A percentile compares a stretch with the other conserved stretches of the same genome.
phyloP scores from a whole-genome alignment of 495 filamentous ascomycete species.

The Aspergillus indologenus region DNA sequence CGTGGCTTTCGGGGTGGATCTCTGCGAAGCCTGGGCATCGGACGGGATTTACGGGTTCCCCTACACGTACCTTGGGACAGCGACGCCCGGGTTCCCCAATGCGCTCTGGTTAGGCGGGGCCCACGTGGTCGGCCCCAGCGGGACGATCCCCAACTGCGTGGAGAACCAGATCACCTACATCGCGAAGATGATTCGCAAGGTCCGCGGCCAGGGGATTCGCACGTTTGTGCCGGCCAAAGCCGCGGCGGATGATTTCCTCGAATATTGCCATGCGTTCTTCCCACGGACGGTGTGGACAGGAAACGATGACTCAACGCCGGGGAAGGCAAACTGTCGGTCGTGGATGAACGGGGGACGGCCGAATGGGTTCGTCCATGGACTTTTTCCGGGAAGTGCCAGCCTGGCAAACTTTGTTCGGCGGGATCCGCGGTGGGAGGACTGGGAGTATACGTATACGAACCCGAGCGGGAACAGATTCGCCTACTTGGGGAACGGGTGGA shows the following conservation, averaged over 20 bases:
- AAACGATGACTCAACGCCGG: constrained; percentile 23
- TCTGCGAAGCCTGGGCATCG: constrained; percentile 49
- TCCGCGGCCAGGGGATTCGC: constrained; percentile 60
- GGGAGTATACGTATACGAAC: constrained; percentile 57
- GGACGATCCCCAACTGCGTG: constrained; percentile 49
- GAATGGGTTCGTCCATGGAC: constrained; percentile 53
- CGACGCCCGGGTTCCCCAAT: constrained; percentile 64
- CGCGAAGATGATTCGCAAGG: constrained; percentile 62
- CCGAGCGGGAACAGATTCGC: constrained; percentile 51
- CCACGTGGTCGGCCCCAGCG: constrained; percentile 46
- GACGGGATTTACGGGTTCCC: constrained; percentile 55
- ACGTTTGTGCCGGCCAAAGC: constrained; percentile 50
- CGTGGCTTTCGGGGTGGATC: constrained; percentile 46
- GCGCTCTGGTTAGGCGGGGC: constrained; percentile 54
- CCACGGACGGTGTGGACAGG: constrained; percentile 55
- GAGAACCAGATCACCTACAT: constrained; percentile 60
- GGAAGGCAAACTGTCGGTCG: constrained; percentile 55
- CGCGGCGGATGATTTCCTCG: constrained; percentile 61
- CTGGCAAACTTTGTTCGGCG: constrained; percentile 54
- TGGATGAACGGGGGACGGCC: constrained; percentile 68
- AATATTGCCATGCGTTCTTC: constrained; percentile 61
- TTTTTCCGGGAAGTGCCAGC: constrained; percentile 65
- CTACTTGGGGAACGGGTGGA: constrained; percentile 58
- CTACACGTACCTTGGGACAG: constrained; percentile 62
- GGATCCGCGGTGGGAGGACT: constrained; percentile 71